These are phyloP conservation scores for Teratosphaeria pseudoeucalypti DNA, from an alignment of 2,329 filamentous ascomycete species.

Conservation along the genomic window DNA sequence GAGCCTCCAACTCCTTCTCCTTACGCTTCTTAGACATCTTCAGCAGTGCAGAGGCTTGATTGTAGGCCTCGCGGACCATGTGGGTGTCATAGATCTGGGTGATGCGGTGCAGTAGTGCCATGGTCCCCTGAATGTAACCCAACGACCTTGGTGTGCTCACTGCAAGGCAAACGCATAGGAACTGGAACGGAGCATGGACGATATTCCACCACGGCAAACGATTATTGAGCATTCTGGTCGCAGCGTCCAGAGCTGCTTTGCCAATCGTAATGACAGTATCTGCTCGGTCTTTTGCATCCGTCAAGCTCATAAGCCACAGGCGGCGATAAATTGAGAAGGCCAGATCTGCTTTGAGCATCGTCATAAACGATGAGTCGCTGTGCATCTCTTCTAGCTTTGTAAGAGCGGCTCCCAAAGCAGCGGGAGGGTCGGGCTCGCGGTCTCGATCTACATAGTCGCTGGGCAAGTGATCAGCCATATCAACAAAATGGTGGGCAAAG, in stretches of 20 bases:
- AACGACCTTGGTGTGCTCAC: slow-evolving; percentile 30
- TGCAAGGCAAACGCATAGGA: slow-evolving; percentile 32
- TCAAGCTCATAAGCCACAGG: slow-evolving; percentile 30
- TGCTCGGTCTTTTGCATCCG: slow-evolving; percentile 28
- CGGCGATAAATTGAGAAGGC: slow-evolving; percentile 39
- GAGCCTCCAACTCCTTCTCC: slow-evolving; percentile 23
- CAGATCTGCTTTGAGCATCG: slow-evolving; percentile 42
- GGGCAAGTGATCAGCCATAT: slow-evolving; percentile 24
- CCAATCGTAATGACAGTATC: slow-evolving; percentile 28
- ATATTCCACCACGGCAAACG: slow-evolving; percentile 36
- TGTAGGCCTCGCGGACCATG: slow-evolving; percentile 29
- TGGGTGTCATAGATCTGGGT: slow-evolving; percentile 27
- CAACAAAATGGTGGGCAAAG: slow-evolving; percentile 23
- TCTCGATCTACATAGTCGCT: slow-evolving; percentile 26
- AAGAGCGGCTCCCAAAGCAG: slow-evolving; percentile 22
- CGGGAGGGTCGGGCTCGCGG: slow-evolving; percentile 25
- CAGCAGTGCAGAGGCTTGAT: slow-evolving; percentile 22
- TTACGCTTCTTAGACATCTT: slow-evolving; percentile 23
- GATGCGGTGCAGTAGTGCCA: slow-evolving; percentile 31
- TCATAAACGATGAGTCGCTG: slow-evolving; percentile 28
- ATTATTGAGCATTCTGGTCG: slow-evolving; percentile 24
- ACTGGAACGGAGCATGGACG: slow-evolving; percentile 33
- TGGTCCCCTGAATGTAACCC: slow-evolving; percentile 25
- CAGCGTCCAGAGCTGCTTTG: slow-evolving; percentile 25
- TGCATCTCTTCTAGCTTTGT: slow-evolving; percentile 23